Percentiles rank a stretch among this genome's conserved stretches.
phyloP scores from a whole-genome alignment of 2,329 filamentous ascomycete genomes.

The Aspergillus ibericus region DNA sequence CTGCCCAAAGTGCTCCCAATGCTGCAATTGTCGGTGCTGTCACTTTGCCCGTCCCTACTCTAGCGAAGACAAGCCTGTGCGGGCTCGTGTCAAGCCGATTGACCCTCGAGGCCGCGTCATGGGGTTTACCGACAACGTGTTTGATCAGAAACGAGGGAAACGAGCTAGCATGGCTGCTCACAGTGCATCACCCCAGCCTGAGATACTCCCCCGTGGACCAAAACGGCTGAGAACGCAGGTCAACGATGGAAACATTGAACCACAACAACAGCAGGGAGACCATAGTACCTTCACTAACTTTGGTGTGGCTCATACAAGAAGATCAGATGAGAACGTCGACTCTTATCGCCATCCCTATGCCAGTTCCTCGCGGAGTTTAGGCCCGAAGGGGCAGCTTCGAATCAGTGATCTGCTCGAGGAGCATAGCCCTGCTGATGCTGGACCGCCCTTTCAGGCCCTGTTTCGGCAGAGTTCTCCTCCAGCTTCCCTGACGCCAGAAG shows the following conservation, averaged over 20 bases:
- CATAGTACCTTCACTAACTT: neutral
- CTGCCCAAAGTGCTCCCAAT: slow-evolving; percentile 37
- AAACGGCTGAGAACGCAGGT: slow-evolving; percentile 11
- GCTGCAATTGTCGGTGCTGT: slow-evolving; percentile 39
- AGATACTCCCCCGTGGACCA: neutral
- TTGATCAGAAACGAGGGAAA: slow-evolving; percentile 36
- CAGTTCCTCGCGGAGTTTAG: neutral
- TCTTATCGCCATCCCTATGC: neutral
- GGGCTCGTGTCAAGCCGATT: slow-evolving; percentile 33
- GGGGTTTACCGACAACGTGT: slow-evolving; percentile 41
- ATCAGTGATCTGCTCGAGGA: slow-evolving; percentile 15
- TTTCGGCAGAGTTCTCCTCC: neutral
- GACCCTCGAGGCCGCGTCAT: slow-evolving; percentile 35
- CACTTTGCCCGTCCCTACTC: slow-evolving; percentile 35
- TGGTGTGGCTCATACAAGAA: neutral
- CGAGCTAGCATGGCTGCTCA: slow-evolving; percentile 10
- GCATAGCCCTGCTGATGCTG: neutral
- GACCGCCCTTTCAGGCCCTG: neutral
- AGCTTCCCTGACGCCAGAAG: neutral
- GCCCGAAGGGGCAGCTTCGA: slow-evolving; percentile 10
- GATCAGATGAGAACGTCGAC: neutral
- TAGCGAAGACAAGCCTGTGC: slow-evolving; percentile 35
- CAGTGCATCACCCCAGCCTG: slow-evolving; percentile 4
- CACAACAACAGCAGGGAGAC: neutral
- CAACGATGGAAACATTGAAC: neutral